phyloP scores from a whole-genome alignment of 2,329 filamentous ascomycete genomes.

The Neurospora sp. region DNA sequence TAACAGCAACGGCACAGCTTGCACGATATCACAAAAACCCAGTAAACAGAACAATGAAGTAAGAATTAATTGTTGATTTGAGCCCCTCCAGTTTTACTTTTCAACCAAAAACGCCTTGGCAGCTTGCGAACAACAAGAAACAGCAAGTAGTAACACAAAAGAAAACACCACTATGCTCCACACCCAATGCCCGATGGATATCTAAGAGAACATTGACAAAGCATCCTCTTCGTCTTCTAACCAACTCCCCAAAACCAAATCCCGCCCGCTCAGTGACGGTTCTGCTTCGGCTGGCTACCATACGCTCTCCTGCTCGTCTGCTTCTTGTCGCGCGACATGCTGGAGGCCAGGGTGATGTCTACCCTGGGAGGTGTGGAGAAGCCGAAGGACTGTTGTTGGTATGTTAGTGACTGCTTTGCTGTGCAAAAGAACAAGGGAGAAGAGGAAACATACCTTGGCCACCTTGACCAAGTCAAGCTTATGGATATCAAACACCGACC shows the following conservation, averaged over 20 bases:
- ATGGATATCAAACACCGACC: slow-evolving; percentile 76
- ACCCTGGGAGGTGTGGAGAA: slow-evolving; percentile 69
- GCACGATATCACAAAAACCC: background rate
- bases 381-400: slow-evolving; percentile 50
- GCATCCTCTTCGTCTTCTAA: background rate
- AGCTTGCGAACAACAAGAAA: slow-evolving; percentile 2
- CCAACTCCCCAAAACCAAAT: background rate
- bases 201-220: background rate
- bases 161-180: background rate
- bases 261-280: background rate
- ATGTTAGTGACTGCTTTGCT: slow-evolving; percentile 1
- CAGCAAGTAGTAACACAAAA: slow-evolving; percentile 2
- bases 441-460: slow-evolving; percentile 41
- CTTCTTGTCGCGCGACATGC: slow-evolving; percentile 67
- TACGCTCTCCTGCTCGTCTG: slow-evolving; percentile 56
- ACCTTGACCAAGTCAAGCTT: slow-evolving; percentile 77
- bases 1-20: background rate
- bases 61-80: background rate
- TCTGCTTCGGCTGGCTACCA: slow-evolving; percentile 52
- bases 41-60: background rate
- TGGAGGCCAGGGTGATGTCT: slow-evolving; percentile 68
- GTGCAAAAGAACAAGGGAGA: too few relatives aligned
- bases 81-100: background rate
- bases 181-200: background rate
- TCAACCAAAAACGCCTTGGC: background rate